Conservation (phyloP, 78 protist genomes). For the Polysphondylium violaceum region DNA sequence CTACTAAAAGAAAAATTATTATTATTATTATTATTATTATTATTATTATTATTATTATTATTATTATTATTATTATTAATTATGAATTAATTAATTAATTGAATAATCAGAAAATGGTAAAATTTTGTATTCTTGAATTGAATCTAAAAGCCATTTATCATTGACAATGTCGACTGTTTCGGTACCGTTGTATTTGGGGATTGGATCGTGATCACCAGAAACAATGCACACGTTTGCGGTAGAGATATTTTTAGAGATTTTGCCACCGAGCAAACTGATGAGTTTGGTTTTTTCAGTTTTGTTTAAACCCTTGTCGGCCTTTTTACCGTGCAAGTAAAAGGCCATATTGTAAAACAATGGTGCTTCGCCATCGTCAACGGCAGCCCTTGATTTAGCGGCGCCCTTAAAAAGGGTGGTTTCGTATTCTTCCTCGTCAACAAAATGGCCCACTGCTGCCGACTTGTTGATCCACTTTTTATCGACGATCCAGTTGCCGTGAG, state of each 20-base stretch:
- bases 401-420: background rate
- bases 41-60: no score
- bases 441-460: background rate
- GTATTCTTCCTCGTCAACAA: background rate
- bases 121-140: constrained; percentile 11
- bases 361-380: constrained; percentile 15
- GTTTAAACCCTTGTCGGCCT: background rate
- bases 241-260: background rate
- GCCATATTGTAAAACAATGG: background rate
- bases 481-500: constrained; percentile 20
- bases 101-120: no score
- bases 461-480: background rate
- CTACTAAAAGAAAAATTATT: no score
- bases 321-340: background rate
- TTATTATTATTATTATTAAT: no score
- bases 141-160: constrained; percentile 28
- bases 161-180: background rate
- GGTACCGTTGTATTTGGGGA: background rate
- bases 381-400: background rate
- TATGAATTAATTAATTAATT: no score
- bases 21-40: no score
- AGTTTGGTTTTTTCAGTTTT: background rate
- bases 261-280: constrained; percentile 8
- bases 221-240: constrained; percentile 8
- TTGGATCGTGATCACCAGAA: background rate